Evolutionary conservation across 2,329 filamentous ascomycete species (phyloP).

Genomic region (Massarina eburnea): DNA sequence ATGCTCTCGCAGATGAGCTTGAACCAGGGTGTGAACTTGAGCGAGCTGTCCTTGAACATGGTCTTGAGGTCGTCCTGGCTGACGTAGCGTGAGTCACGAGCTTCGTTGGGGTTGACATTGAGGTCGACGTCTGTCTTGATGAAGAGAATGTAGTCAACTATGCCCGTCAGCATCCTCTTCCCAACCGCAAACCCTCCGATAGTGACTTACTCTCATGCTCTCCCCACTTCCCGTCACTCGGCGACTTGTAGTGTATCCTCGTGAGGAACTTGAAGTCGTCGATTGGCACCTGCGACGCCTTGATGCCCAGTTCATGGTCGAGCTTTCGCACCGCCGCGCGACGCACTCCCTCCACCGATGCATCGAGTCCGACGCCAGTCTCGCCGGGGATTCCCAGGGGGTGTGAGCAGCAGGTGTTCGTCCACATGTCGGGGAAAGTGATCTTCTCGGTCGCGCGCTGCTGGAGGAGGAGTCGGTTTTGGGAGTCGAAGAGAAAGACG

Average conservation of each 20-base stretch:
- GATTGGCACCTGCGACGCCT: conserved; percentile 81
- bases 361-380: conserved; percentile 78
- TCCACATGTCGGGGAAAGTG: conserved; percentile 99
- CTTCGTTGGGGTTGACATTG: conserved; percentile 82
- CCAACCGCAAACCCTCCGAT: not conserved
- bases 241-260: conserved; percentile 96
- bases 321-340: conserved; percentile 91
- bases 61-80: conserved; percentile 77
- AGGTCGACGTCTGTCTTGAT: conserved; percentile 86
- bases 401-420: conserved; percentile 99
- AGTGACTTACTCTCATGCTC: conserved; percentile 88
- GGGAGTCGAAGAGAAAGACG: conserved; percentile 93
- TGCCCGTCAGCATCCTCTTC: conserved; percentile 20
- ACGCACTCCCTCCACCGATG: conserved; percentile 83
- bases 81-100: conserved; percentile 81
- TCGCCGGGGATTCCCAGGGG: conserved; percentile 89
- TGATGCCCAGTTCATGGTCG: conserved; percentile 92
- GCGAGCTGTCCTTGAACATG: conserved; percentile 77
- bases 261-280: conserved; percentile 94
- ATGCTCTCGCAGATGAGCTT: conserved; percentile 97
- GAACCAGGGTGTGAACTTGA: conserved; percentile 98
- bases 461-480: conserved; percentile 90
- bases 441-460: conserved; percentile 97
- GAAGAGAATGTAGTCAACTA: conserved; percentile 98
- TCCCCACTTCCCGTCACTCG: conserved; percentile 96